These are phyloP conservation scores for Sextonia rubra DNA, from an alignment of 164 flowering plant genomes.

Conservation along the genomic window DNA sequence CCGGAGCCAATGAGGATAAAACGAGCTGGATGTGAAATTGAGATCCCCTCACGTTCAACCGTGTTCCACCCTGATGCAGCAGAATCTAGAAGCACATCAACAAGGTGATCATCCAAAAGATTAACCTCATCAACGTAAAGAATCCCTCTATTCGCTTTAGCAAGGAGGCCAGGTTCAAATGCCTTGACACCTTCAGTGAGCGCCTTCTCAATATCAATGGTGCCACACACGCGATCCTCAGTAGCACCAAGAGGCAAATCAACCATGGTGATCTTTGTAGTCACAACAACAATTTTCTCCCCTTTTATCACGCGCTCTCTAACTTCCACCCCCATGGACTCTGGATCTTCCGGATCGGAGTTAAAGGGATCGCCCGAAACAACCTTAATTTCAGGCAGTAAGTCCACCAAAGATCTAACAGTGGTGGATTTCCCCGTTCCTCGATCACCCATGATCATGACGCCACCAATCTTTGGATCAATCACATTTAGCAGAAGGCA, in stretches of 20 bases:
- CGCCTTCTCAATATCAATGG: slow-evolving; percentile 95
- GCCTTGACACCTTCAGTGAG: slow-evolving; percentile 96
- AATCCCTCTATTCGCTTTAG: slow-evolving; percentile 91
- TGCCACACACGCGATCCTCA: slow-evolving; percentile 95
- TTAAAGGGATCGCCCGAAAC: slow-evolving; percentile 87
- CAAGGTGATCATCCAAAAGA: slow-evolving; percentile 89
- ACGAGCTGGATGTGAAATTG: slow-evolving; percentile 97
- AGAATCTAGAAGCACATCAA: slow-evolving; percentile 85
- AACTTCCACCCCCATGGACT: slow-evolving; percentile 84
- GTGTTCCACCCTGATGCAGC: slow-evolving; percentile 99
- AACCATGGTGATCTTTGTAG: slow-evolving; percentile 88
- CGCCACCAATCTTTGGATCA: slow-evolving; percentile 98
- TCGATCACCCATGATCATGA: slow-evolving; percentile 98
- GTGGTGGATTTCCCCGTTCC: slow-evolving; percentile 97
- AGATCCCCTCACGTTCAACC: slow-evolving; percentile 94
- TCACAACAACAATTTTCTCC: slow-evolving; percentile 42
- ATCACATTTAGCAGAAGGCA: slow-evolving; percentile 90
- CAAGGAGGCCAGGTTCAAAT: slow-evolving; percentile 94
- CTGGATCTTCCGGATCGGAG: slow-evolving; percentile 91
- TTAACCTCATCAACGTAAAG: slow-evolving; percentile 97
- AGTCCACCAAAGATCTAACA: slow-evolving; percentile 85
- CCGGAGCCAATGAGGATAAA: slow-evolving; percentile 94
- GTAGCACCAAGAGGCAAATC: slow-evolving; percentile 96
- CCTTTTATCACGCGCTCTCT: slow-evolving; percentile 56
- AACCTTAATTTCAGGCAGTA: slow-evolving; percentile 82